A percentile compares a stretch with the other conserved stretches of the same genome.
Conservation (phyloP, 176 grass and related monocot genomes). For the Raddia guianensis region DNA sequence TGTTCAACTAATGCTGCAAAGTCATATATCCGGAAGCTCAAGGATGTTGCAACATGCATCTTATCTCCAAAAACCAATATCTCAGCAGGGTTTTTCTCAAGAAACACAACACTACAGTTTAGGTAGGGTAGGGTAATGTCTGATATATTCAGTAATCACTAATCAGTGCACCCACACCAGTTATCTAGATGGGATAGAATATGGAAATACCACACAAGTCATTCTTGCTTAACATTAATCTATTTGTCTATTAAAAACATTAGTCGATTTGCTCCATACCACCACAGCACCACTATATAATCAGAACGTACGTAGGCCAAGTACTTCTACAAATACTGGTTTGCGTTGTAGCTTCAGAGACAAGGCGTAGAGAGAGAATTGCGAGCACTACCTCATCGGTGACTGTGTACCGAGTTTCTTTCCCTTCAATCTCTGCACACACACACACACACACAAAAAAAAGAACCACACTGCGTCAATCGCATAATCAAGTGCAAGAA, state of each 20-base stretch:
- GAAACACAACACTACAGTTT: background rate
- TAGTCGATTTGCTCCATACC: background rate
- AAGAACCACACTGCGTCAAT: background rate
- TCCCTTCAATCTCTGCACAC: slow-evolving; percentile 62
- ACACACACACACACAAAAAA: background rate
- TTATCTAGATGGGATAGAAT: background rate
- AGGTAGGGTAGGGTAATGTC: background rate
- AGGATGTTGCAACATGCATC: background rate
- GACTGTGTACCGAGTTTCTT: slow-evolving; percentile 61
- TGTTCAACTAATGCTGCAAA: background rate
- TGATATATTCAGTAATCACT: background rate
- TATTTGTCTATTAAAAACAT: too few relatives aligned
- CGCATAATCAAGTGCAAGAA: background rate
- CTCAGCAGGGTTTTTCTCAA: background rate
- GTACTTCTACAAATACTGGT: background rate
- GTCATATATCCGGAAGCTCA: slow-evolving; percentile 3
- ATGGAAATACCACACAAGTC: background rate
- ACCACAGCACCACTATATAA: background rate
- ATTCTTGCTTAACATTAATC: background rate
- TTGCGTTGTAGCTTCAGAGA: background rate
- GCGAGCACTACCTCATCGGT: slow-evolving; percentile 49
- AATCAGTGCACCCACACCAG: background rate
- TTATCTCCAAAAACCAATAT: background rate
- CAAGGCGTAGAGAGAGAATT: background rate
- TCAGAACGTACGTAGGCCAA: background rate